Evolutionary conservation across 164 flowering plant genomes (phyloP), one percentile per base, ranked within the genome.

Genomic region (Annona squamosa): DNA sequence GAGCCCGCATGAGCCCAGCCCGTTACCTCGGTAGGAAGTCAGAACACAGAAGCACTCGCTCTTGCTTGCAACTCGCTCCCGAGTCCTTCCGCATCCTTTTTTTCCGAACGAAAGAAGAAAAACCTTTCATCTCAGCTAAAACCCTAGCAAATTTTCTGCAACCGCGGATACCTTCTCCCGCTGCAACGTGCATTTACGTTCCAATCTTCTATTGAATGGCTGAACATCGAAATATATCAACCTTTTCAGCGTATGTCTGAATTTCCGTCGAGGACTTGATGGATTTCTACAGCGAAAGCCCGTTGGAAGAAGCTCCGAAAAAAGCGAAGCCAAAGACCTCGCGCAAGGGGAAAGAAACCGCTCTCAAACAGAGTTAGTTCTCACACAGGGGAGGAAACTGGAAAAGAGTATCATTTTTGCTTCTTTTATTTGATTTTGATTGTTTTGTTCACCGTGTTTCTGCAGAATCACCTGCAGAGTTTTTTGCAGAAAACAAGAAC

Each of bases 401-500:
- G 16, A 56, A 16, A 56, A 56, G 41, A 48, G 13, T 17, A 71
- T 1, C 13, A 17, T 48, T 42, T 48, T 13, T 12, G 3, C 2
- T 48, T 78, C 70, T 59, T 42, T 73, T 70, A 74, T 48, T 81
- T 75, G 68, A 70, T 65, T 71, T 52, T 70, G 62, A 26, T 52
- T 12, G 19, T 7, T 42, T 19, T 10, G 70, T 75, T 26, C 13
- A 72, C 57, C 9, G 19, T 13, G 73, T 69, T 75, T 63, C 4
- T 80, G 90, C 91, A 96, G 99, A 96, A 79, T 96, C 99, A 69
- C 99, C 99, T 10, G 98, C 99, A 12, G 98, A 95, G 82, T 93
- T 95, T 83, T 95, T 95, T 41, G 97, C 98, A 0, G 99, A 96
- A 83, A 93, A 96, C 79, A 93, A 96, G 78, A 91, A 91, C 80